Evolutionary conservation across 345 rosid species (phyloP).

Genomic region (Raphanus raphanistrum): DNA sequence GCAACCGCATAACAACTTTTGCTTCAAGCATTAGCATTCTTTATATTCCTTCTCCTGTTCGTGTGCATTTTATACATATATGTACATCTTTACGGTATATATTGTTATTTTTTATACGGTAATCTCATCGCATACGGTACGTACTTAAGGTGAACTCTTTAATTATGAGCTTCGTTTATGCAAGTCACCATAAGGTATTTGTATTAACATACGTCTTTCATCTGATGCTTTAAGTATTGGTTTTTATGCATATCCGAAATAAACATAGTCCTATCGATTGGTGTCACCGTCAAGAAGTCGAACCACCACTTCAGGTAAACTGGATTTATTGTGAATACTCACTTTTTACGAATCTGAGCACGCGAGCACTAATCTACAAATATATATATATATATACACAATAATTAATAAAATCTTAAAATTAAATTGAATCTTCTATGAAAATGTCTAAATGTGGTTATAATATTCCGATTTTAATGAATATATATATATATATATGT

Average conservation of each 20-base stretch:
- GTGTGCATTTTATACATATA: constrained; percentile 6
- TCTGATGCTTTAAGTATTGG: background rate
- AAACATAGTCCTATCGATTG: too few relatives aligned
- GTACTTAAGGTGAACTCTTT: background rate
- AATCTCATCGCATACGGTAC: background rate
- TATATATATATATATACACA: too few relatives aligned
- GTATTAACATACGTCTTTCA: background rate
- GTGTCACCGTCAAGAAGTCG: constrained; percentile 18
- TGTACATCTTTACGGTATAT: background rate
- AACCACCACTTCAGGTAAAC: constrained; percentile 22
- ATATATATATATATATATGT: background rate
- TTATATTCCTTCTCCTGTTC: constrained; percentile 16
- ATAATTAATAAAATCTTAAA: background rate
- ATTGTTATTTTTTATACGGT: background rate
- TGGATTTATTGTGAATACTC: background rate
- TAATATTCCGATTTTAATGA: background rate
- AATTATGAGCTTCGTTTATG: background rate
- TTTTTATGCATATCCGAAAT: background rate
- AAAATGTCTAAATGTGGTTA: background rate
- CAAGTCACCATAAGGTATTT: background rate
- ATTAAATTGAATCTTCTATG: background rate
- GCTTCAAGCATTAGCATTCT: constrained; percentile 25
- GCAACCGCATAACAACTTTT: constrained; percentile 12
- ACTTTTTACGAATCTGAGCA: background rate
- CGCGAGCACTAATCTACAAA: background rate